A percentile compares a stretch with the other conserved stretches of the same genome.
phyloP scores from a whole-genome alignment of 805 yeast genomes.

The Metschnikowia cubensis region DNA sequence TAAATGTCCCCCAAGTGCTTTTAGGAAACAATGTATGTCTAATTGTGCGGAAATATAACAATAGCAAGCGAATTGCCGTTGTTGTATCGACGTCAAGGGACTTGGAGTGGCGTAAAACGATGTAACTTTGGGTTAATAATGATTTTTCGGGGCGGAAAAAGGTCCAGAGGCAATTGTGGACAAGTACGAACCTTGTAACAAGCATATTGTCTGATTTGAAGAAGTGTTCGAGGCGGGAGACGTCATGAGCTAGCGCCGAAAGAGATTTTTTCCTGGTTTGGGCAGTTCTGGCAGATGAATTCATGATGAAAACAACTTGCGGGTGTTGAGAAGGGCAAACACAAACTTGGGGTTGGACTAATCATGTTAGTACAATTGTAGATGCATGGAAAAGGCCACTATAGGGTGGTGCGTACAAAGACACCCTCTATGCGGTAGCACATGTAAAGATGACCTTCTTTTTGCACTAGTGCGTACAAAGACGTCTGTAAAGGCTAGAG shows the following conservation, averaged over 20 bases:
- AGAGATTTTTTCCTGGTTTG: neutral
- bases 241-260: neutral
- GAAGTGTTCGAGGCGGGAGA: conserved; percentile 2
- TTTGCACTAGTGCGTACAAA: neutral
- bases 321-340: neutral
- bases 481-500: neutral
- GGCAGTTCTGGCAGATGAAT: neutral
- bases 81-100: neutral
- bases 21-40: conserved; percentile 1
- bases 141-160: neutral
- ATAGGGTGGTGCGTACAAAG: neutral
- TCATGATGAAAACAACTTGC: neutral
- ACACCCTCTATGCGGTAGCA: neutral
- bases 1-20: neutral
- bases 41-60: conserved; percentile 2
- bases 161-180: neutral
- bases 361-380: neutral
- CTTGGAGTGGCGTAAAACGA: neutral
- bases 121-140: neutral
- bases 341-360: neutral
- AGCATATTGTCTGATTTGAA: neutral
- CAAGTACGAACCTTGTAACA: conserved; percentile 1
- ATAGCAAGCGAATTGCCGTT: conserved; percentile 1
- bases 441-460: too few species aligned
- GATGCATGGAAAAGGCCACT: neutral